Evolutionary conservation across 2,329 filamentous ascomycete genomes (phyloP).

Genomic region (Trichoderma brevicompactum): DNA sequence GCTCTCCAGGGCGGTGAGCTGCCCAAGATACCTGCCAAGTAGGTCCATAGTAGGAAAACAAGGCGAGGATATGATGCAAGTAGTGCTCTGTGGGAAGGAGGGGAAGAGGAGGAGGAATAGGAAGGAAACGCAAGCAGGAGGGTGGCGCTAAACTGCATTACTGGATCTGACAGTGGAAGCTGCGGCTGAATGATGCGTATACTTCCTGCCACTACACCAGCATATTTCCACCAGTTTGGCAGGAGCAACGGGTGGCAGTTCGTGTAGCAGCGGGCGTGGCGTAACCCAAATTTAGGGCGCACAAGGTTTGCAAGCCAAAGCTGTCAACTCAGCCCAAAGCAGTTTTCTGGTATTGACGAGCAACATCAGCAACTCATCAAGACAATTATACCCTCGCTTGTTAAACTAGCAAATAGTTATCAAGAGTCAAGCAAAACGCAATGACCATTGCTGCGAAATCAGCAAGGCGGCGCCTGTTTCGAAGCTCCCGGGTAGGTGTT

Average conservation of each 20-base stretch:
- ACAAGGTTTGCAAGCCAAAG: neutral
- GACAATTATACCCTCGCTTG: no score
- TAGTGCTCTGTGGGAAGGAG: neutral
- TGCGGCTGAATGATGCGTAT: neutral
- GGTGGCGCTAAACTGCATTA: neutral
- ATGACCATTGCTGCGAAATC: neutral
- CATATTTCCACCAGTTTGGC: neutral
- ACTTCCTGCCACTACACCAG: neutral
- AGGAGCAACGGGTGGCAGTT: constrained; percentile 4
- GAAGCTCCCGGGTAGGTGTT: neutral
- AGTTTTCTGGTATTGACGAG: no score
- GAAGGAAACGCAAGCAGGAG: neutral
- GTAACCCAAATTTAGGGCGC: constrained; percentile 8
- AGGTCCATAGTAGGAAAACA: neutral
- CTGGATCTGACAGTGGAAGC: neutral
- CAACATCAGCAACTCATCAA: no score
- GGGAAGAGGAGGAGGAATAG: neutral
- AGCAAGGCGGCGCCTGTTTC: neutral
- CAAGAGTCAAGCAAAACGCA: no score
- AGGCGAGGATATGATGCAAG: neutral
- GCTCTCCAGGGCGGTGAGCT: neutral
- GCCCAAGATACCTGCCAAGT: neutral
- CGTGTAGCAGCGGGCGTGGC: constrained; percentile 20
- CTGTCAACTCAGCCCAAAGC: neutral
- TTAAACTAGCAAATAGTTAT: no score